phyloP scores from a whole-genome alignment of 192 early-diverging fungal species.

The Entomortierella chlamydospora region DNA sequence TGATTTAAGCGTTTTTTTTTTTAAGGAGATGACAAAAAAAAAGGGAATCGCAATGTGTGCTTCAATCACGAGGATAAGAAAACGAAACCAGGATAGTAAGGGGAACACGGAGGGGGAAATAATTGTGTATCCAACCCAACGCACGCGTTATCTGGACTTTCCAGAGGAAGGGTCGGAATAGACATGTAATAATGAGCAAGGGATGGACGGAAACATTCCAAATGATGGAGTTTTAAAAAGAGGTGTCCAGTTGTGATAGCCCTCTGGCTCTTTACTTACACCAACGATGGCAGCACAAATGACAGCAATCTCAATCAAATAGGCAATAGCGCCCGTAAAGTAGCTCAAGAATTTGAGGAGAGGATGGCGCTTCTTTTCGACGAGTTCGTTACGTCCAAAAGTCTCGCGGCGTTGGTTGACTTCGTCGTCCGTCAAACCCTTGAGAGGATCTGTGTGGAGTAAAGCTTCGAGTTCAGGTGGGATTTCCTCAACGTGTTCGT shows the following conservation, averaged over 20 bases:
- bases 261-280: too few species aligned
- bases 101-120: not conserved
- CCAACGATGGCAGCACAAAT: constrained; percentile 79
- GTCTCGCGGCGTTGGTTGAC: constrained; percentile 70
- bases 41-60: not conserved
- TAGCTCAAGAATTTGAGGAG: constrained; percentile 86
- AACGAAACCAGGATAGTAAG: not conserved
- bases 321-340: constrained; percentile 85
- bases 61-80: not conserved
- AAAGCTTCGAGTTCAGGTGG: constrained; percentile 81
- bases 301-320: constrained; percentile 88
- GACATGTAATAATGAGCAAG: not conserved
- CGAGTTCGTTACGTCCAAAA: constrained; percentile 86
- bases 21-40: not conserved
- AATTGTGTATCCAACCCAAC: not conserved
- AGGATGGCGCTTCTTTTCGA: constrained; percentile 86
- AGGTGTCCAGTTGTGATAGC: too few species aligned
- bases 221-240: too few species aligned
- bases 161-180: not conserved
- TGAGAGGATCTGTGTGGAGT: constrained; percentile 82
- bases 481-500: constrained; percentile 80
- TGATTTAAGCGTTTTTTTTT: too few species aligned
- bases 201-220: too few species aligned
- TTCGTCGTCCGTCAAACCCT: constrained; percentile 80
- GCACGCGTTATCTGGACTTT: not conserved